Base-by-base conservation (phyloP, 495 filamentous ascomycete species). In the Letharia columbiana region DNA sequence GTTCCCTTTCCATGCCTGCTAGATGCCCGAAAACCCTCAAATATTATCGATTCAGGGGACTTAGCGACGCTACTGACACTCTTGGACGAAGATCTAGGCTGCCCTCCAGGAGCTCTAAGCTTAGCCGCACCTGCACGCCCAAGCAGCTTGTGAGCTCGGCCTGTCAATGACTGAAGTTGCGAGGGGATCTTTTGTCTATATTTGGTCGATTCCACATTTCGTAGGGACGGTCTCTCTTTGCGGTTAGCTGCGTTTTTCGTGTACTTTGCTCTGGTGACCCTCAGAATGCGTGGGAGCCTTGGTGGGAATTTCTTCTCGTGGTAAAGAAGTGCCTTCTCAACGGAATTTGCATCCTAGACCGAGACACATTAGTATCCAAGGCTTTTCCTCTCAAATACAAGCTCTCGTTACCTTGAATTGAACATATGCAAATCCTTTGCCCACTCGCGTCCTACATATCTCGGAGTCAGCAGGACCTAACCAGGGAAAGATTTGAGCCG, bases 361-460 rank as follows among this genome's bases (percentile, higher is more conserved):
- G 31, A 58, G 62, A 8, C 40, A 20, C 39, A 39, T 70, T 64
- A 71, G 66, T 65, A 52, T 62, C 39, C n/a, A 28, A 15, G n/a
- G 20, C 2, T 15, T 39, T 39, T 8, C 23, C 18, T n/a, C n/a
- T 8, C 10, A 20, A 10, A 44, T 15, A 20, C 9, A 23, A 42
- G 12, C 5, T 28, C 39, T n/a, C 18, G 76, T 73, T 67, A 86
- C 86, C 73, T 84, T 79, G 75, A 98, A 99, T 71, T 99, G 95
- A 44, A 99, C 92, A 71, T 99, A 99, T 31, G 95, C 95, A 75
- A 99, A 91, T 18, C 95, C 95, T 75, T 99, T 98, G 58, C 94
- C 92, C 58, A 99, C 91, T 44, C 95, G 84, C 31, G 95, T 98
- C 60, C 52, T 56, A 56, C 28, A 35, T 35, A 17, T 17, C 10